Evolutionary conservation across 2,329 filamentous ascomycete species (phyloP), one percentile per base, ranked within the genome.

Genomic region (Penicillium expansum): DNA sequence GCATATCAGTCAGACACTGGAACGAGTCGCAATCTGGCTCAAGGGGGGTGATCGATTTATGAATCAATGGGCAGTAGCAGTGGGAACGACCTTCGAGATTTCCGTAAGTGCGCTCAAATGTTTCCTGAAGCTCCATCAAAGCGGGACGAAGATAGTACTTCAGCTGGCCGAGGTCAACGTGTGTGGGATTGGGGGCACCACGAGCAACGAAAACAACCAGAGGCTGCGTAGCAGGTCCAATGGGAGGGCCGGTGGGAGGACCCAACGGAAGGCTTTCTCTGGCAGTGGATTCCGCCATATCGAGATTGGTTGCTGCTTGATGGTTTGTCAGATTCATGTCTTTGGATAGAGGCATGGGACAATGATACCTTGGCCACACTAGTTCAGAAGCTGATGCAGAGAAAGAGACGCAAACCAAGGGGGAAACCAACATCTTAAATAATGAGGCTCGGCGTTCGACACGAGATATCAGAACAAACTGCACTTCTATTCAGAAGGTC

Each of bases 201-300:
- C 49, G 49, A 27, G 49, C 49, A 44, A 52, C 30, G 18, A 52
- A 52, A 6, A 45, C 30, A 33, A 52, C 16, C 20, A 52, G 22
- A 35, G 49, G 38, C 9, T 32, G 20, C 5, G n/a, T 7, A 0
- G 37, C 5, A 16, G 27, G 18, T 2, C n/a, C n/a, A 22, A 20
- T 13, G 7, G 37, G 35, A 22, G 27, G 35, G 3, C 35, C 24
- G 4, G 9, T n/a, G 27, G 24, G 20, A 22, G 24, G n/a, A 13
- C n/a, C 48, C 3, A 7, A 4, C 1, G 18, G 14, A 22, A 6
- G 7, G 8, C 3, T 8, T n/a, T 8, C 18, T 16, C 13, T 5
- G 24, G 32, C 18, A 41, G n/a, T 33, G 29, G 24, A 20, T 11
- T 43, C 16, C 18, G 14, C 10, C 48, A 51, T 51, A 10, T 42